These are phyloP conservation scores for Schrenkiella parvula DNA, from an alignment of 345 rosid genomes.

Conservation along the genomic window DNA sequence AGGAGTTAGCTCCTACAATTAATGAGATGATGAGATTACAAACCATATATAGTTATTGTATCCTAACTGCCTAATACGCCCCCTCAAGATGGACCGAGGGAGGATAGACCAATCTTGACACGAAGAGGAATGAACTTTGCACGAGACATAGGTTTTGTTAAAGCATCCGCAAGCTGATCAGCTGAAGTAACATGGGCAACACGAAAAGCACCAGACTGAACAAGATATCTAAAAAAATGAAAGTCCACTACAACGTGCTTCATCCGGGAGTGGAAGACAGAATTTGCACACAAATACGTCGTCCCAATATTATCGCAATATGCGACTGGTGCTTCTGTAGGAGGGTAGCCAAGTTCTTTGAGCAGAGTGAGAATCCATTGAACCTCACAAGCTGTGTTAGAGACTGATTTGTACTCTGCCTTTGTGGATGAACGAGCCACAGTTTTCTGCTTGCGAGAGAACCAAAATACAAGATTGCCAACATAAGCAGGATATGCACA, in stretches of 20 bases:
- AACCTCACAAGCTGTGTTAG: not conserved
- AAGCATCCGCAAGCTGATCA: not conserved
- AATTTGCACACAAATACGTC: not conserved
- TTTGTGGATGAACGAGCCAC: not conserved
- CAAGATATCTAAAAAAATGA: not conserved
- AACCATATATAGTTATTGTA: no score
- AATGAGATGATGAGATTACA: no score
- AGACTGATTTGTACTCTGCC: not conserved
- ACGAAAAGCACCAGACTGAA: accelerated
- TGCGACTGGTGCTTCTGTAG: accelerated
- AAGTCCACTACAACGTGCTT: not conserved
- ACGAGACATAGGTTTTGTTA: not conserved
- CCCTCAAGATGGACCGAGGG: not conserved
- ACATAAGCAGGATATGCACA: not conserved
- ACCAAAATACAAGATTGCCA: not conserved
- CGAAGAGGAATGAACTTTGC: not conserved
- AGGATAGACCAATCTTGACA: not conserved
- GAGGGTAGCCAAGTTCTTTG: not conserved
- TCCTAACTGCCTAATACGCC: not conserved
- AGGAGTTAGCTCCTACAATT: no score
- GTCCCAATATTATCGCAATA: not conserved
- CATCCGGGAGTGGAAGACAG: not conserved
- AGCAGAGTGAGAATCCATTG: not conserved
- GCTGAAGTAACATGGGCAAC: not conserved
- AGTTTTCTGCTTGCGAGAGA: not conserved